These are phyloP conservation scores for Leptodontidium sp. DNA, from an alignment of 2,329 filamentous ascomycete genomes.

Conservation along the genomic window DNA sequence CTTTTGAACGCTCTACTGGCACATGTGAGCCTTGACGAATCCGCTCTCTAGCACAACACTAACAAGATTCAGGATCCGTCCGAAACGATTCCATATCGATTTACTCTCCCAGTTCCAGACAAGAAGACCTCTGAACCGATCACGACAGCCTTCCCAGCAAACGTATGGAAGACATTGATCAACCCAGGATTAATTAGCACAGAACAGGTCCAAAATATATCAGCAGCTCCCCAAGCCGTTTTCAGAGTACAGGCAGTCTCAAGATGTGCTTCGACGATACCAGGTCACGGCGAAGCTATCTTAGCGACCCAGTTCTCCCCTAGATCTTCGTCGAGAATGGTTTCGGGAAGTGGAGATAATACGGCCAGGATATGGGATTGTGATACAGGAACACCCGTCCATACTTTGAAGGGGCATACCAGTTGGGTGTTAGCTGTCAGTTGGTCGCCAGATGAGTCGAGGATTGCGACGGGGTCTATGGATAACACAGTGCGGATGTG, in stretches of 20 bases:
- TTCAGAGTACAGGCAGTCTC: slow-evolving; percentile 94
- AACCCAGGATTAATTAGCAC: slow-evolving; percentile 46
- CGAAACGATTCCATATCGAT: slow-evolving; percentile 72
- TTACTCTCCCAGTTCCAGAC: slow-evolving; percentile 61
- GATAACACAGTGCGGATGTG: slow-evolving; percentile 92
- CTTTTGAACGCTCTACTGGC: slow-evolving; percentile 86
- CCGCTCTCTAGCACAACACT: not conserved
- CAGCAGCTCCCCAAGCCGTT: slow-evolving; percentile 83
- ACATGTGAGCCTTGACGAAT: slow-evolving; percentile 59
- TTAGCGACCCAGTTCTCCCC: slow-evolving; percentile 88
- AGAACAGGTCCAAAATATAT: slow-evolving; percentile 55
- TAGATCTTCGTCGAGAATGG: slow-evolving; percentile 76
- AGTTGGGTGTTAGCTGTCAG: slow-evolving; percentile 89
- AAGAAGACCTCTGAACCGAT: slow-evolving; percentile 50
- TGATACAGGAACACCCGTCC: slow-evolving; percentile 87
- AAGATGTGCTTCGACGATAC: slow-evolving; percentile 85
- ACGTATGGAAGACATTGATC: slow-evolving; percentile 58
- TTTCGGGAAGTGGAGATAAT: slow-evolving; percentile 89
- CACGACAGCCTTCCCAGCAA: slow-evolving; percentile 48
- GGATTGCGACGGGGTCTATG: slow-evolving; percentile 90
- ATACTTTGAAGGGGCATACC: slow-evolving; percentile 86
- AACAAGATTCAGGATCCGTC: slow-evolving; percentile 57
- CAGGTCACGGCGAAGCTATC: slow-evolving; percentile 92
- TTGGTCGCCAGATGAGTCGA: slow-evolving; percentile 84
- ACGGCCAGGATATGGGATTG: slow-evolving; percentile 95